Conservation (phyloP, 2,329 filamentous ascomycete genomes). For the Ceratocystis albifundus region DNA sequence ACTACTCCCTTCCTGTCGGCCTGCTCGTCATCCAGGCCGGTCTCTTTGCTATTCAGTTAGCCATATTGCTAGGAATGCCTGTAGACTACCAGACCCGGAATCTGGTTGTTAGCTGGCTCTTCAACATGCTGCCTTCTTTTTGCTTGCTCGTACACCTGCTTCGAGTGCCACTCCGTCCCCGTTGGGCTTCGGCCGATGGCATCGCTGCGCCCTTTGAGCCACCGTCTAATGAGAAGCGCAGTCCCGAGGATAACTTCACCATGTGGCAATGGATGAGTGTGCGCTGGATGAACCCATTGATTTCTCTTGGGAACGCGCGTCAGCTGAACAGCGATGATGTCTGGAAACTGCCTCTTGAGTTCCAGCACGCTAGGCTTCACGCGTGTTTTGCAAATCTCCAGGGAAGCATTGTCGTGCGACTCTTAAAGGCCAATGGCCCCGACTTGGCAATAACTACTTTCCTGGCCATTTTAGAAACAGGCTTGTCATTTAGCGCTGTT, state of each 20-base stretch:
- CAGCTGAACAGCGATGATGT: slow-evolving; percentile 70
- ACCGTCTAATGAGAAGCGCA: slow-evolving; percentile 40
- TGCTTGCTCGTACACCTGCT: slow-evolving; percentile 44
- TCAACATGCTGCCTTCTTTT: slow-evolving; percentile 34
- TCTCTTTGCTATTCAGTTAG: slow-evolving; percentile 28
- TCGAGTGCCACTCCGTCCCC: slow-evolving; percentile 58
- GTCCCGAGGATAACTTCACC: slow-evolving; percentile 65
- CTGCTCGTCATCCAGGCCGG: slow-evolving; percentile 30
- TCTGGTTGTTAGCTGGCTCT: slow-evolving; percentile 25
- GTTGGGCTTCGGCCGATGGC: slow-evolving; percentile 39
- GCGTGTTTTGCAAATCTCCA: slow-evolving; percentile 59
- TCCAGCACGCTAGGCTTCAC: slow-evolving; percentile 67
- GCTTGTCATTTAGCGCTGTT: slow-evolving; percentile 46
- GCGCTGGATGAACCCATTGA: slow-evolving; percentile 68
- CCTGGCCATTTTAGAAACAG: slow-evolving; percentile 53
- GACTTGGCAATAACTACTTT: slow-evolving; percentile 59
- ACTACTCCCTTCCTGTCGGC: slow-evolving; percentile 11
- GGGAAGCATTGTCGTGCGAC: slow-evolving; percentile 58
- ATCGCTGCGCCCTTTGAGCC: slow-evolving; percentile 45
- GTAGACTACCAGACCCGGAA: slow-evolving; percentile 25
- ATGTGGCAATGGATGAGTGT: slow-evolving; percentile 78
- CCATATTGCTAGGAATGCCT: slow-evolving; percentile 24
- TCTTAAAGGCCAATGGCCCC: slow-evolving; percentile 65
- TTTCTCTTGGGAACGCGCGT: slow-evolving; percentile 49
- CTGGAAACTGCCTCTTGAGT: slow-evolving; percentile 68